These are phyloP conservation scores for Asclepias syriaca DNA, from an alignment of 257 asterid genomes.

Conservation along the genomic window DNA sequence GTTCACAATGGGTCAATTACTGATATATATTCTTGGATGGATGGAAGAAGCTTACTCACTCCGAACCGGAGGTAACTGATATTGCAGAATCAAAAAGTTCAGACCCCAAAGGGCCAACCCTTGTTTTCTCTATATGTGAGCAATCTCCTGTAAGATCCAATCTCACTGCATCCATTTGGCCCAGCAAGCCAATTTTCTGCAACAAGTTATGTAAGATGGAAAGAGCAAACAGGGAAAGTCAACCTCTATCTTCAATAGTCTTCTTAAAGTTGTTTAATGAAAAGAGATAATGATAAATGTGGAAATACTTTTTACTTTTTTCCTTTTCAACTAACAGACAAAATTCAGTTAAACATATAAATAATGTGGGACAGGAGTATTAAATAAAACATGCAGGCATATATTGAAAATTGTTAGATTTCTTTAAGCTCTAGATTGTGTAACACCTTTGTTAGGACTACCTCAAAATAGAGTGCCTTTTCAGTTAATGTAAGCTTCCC, in stretches of 20 bases:
- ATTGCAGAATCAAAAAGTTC: conserved; percentile 91
- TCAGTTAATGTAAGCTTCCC: conserved; percentile 87
- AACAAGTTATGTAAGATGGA: conserved; percentile 11
- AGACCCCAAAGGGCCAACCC: conserved; percentile 91
- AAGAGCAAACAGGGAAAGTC: background rate
- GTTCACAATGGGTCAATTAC: background rate
- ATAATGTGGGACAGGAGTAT: background rate
- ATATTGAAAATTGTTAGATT: too few relatives aligned
- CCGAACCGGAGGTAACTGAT: conserved; percentile 65
- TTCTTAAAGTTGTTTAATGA: too few relatives aligned
- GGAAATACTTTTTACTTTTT: too few relatives aligned
- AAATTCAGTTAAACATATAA: too few relatives aligned
- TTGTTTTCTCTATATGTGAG: conserved; percentile 58
- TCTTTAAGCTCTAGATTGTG: conserved; percentile 9
- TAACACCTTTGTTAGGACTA: conserved; percentile 21
- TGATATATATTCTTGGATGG: conserved; percentile 14
- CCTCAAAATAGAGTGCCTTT: conserved; percentile 92
- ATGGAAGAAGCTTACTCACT: conserved; percentile 95
- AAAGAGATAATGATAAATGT: too few relatives aligned
- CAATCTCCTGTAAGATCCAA: conserved; percentile 68
- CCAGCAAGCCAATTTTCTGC: conserved; percentile 62
- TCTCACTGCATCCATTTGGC: conserved; percentile 47
- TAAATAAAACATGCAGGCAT: background rate
- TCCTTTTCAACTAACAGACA: too few relatives aligned
- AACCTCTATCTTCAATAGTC: too few relatives aligned